Conservation (phyloP, 2,329 filamentous ascomycete genomes). For the Alternaria incomplexa region DNA sequence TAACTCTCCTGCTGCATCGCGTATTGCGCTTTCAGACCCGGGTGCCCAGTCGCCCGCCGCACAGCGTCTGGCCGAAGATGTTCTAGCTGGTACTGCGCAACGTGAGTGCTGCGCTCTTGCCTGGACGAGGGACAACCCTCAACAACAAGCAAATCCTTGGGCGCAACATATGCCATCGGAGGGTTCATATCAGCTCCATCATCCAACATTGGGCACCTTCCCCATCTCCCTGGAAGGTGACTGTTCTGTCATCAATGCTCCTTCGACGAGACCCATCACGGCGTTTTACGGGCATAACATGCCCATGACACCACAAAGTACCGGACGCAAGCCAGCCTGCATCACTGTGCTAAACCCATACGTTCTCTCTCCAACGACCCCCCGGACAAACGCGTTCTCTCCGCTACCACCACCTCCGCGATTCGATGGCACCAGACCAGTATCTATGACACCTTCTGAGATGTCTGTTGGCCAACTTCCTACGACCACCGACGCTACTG, state of each 20-base stretch:
- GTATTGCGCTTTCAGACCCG: conserved; percentile 71
- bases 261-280: conserved; percentile 47
- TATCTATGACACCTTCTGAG: conserved; percentile 41
- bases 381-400: conserved; percentile 39
- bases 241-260: conserved; percentile 48
- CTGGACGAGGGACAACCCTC: conserved; percentile 58
- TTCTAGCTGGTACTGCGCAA: conserved; percentile 68
- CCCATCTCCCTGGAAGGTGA: conserved; percentile 51
- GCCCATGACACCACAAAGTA: conserved; percentile 45
- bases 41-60: conserved; percentile 67
- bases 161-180: conserved; percentile 44
- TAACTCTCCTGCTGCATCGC: conserved; percentile 52
- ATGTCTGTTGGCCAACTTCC: conserved; percentile 43
- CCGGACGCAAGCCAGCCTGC: conserved; percentile 34
- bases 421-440: conserved; percentile 29
- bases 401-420: conserved; percentile 39
- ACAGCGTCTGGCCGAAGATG: conserved; percentile 64
- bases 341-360: conserved; percentile 50
- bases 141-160: conserved; percentile 46
- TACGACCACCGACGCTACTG: conserved; percentile 44
- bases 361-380: conserved; percentile 44
- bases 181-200: conserved; percentile 54
- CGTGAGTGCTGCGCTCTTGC: conserved; percentile 73
- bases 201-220: conserved; percentile 53
- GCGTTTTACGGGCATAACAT: conserved; percentile 49